Base-by-base conservation (phyloP, 2,329 filamentous ascomycete genomes). In the Curvularia eragrostidis region DNA sequence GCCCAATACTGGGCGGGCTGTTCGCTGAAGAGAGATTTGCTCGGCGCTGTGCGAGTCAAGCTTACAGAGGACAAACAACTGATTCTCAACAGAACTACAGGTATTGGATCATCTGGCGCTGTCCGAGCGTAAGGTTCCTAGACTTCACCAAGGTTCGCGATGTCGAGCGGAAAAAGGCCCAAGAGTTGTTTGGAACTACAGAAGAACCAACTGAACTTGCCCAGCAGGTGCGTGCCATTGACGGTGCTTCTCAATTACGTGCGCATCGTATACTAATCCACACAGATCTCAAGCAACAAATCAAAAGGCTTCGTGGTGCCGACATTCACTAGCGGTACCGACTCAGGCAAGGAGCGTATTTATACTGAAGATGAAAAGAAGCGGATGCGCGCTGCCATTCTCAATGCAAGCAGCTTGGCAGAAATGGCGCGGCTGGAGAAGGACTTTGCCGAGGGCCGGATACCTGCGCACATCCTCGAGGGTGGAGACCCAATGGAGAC, bases 61-160 rank as follows among this genome's bases (percentile, higher is more conserved):
- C 23, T 49, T 15, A n/a, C 15, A 21, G 30, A 3, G 42, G 7
- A 47, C 26, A 5, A 34, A 15, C 39, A 44, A 51, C 61, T 70
- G 51, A 69, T 55, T 21, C 18, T 9, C 7, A 5, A 32, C 61
- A 97, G 92, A 82, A 97, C 79, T 99, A 98, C 80, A 89, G 95
- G 52, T 89, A 90, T 76, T 99, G 91, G 89, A 82, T 97, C 26
- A 85, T 99, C 59, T 97, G 91, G 90, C 87, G 89, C 62, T 91
- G 90, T 74, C 93, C 92, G 1, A 85, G 84, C 4, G 87, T 99
- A 42, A 89, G 94, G 43, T 98, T 97, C 78, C 84, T 99, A 48
- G 95, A 99, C 79, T 97, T 92, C 75, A 84, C 87, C 68, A 97
- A 96, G 79, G 93, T 99, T 48, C 96, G 92, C 78, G 87, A 95